A percentile compares a stretch with the other conserved stretches of the same genome.
These are phyloP conservation scores for Gryganskiella cystojenkinii DNA, from an alignment of 192 early-diverging fungal species.

Conservation along the genomic window DNA sequence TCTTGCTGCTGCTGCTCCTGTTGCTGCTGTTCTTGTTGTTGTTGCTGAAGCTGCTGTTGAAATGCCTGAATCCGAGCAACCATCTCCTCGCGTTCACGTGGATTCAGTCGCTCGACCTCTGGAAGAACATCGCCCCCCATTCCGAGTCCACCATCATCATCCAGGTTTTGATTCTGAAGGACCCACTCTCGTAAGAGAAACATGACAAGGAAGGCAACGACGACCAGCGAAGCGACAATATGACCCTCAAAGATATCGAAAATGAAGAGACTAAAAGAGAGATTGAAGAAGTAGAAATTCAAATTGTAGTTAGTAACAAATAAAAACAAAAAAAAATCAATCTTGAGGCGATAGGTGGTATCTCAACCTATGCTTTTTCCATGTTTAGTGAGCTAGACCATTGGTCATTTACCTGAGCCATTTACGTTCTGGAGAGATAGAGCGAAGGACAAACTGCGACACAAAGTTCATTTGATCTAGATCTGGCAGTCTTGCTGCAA, in stretches of 20 bases:
- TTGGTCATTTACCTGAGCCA: slow-evolving; percentile 47
- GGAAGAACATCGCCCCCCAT: slow-evolving; percentile 10
- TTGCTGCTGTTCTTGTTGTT: slow-evolving; percentile 5
- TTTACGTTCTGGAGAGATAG: slow-evolving; percentile 28
- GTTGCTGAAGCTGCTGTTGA: slow-evolving; percentile 11
- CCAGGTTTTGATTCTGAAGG: slow-evolving; percentile 66
- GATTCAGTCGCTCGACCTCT: slow-evolving; percentile 11
- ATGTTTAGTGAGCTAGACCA: too few species aligned
- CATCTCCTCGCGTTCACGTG: slow-evolving; percentile 11
- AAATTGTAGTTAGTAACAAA: too few species aligned
- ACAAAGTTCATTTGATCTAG: slow-evolving; percentile 35
- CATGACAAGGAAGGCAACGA: slow-evolving; percentile 83
- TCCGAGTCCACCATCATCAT: slow-evolving; percentile 14
- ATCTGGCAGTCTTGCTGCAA: neutral
- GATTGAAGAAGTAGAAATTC: neutral
- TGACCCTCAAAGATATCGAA: slow-evolving; percentile 88
- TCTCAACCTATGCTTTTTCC: too few species aligned
- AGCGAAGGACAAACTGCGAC: slow-evolving; percentile 24
- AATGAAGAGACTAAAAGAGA: slow-evolving; percentile 55
- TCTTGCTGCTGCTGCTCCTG: neutral
- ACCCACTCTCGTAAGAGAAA: slow-evolving; percentile 94
- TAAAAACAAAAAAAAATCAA: too few species aligned
- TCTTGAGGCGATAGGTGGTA: too few species aligned
- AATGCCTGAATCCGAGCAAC: neutral
- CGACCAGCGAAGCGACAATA: slow-evolving; percentile 76